Base-by-base conservation (phyloP, 306 rosid species). In the Cucurbita argyrosperma region DNA sequence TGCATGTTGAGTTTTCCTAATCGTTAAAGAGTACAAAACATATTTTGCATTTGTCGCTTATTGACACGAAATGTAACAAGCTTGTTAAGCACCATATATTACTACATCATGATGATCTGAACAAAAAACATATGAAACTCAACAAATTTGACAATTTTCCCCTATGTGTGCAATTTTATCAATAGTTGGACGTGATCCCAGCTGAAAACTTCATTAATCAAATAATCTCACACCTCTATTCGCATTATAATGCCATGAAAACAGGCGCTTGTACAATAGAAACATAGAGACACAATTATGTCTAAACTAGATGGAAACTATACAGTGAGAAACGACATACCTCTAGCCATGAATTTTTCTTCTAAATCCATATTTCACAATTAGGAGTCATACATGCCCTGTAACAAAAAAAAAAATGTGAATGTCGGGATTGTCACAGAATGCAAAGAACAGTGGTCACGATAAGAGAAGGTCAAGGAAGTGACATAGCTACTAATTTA, bases 321-420 rank as follows among this genome's bases (percentile, higher is more conserved):
- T 8, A 15, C 4, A 45, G 63, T 74, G 65, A 79, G 69, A 62
- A 78, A 79, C 15, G 62, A n/a, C 75, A 67, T 79, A 88, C 98
- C 92, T 88, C 85, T 88, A 52, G 89, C 80, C 49, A 75, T 79
- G 68, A 85, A 74, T 72, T 87, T 90, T 55, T 90, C 96, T 71
- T 92, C 96, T 52, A 82, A 66, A 81, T 88, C 88, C 96, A 90
- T 88, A 64, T 56, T 47, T 64, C 16, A 82, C 72, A 8, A 71
- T 59, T 49, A 58, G 10, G 11, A 53, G 80, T 69, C 61, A 70
- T 46, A 64, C 43, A 70, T 85, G 82, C 83, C 83, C 81, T 82
- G 85, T 58, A 71, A n/a, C 54, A 76, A 60, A 80, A 81, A 10
- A n/a, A 2, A 61, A 45, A 12, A 67, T 47, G 19, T 38, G 66